Base-by-base conservation (phyloP, 2,329 filamentous ascomycete species). In the Reticulascus tulasneorum region DNA sequence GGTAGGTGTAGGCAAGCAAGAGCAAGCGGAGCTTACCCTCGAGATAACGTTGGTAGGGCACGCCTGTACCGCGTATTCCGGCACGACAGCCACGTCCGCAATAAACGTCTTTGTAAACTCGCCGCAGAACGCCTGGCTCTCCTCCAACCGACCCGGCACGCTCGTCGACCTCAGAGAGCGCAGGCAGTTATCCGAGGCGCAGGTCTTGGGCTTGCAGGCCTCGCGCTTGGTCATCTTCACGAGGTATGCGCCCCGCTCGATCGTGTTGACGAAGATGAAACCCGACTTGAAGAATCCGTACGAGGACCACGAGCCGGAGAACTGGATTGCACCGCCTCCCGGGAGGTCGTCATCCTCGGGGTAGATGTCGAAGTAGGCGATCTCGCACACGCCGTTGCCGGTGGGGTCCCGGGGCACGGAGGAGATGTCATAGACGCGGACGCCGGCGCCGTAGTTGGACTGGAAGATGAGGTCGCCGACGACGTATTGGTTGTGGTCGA, bases 401-500 rank as follows among this genome's bases (percentile, higher is more conserved):
- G 60, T 63, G 2, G 56, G 56, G 23, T 61, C 58, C 18, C 38
- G 36, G 10, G 51, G 48, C 4, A 62, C 48, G 1, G 52, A 56
- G 0, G 53, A 51, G 11, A 62, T 37, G 20, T 62, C 59, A 16
- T 58, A 45, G 7, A 62, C 48, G 32, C 55, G 58, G 12, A 72
- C 47, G 13, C 67, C 68, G 18, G 58, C 49, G n/a, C 58, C 65
- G 43, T 71, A 71, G 54, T 69, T 69, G 44, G 61, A 61, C 51
- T 72, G 67, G 48, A 64, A 68, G 15, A 55, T 46, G 24, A 62
- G 54, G 9, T 64, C 64, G 30, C 66, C 51, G 32, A 56, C 47
- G 36, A 68, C 53, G 35, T 62, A 70, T 44, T 66, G 63, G 51
- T 70, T 70, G 53, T 70, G 66, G 45, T 70, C 66, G 44, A 68